Evolutionary conservation across 768 basidiomycete species (phyloP), one percentile per base, ranked within the genome.

Genomic region (Ephemerocybe angulata): DNA sequence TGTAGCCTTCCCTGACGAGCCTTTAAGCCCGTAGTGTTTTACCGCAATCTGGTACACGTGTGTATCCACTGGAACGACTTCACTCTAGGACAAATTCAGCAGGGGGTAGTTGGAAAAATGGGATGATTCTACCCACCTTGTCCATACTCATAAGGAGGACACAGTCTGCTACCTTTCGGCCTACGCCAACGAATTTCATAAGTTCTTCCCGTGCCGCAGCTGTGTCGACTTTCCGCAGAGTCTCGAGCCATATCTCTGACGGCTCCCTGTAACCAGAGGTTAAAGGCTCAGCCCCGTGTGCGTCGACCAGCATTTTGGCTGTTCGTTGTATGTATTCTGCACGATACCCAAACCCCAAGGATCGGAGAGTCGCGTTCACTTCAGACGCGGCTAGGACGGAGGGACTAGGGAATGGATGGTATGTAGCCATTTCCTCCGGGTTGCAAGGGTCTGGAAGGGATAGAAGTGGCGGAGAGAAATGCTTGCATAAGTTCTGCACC

Each of bases 121-220:
- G 53, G 44, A 35, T 21, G 7, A 56, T 21, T 31, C 30, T 31
- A 46, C 60, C 7, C 57, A 91, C 92, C 80, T 94, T 91, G 71
- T 96, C 88, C 55, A 95, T 66, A 63, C 90, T 91, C 93, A 98
- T 96, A 15, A 98, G 73, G 49, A 97, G 70, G 27, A 97, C 74
- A 63, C 97, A 99, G 65, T 99, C 97, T 2, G 96, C 96, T 0
- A 99, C 97, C 66, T 99, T 99, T 31, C 92, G 79, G 4, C 97
- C 97, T 1, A 99, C 96, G 0, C 97, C 97, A 41, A 89, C 79
- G 53, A 98, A 84, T 63, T 82, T 85, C 31, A 96, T 72, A 22
- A 99, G 76, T 59, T 88, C 85, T 40, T 81, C 77, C 60, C 94
- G 76, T 22, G 93, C 92, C 24, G 80, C 77, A 0, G 69, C 67